Base-by-base conservation (phyloP, 257 asterid genomes). In the Salvia miltiorrhiza region DNA sequence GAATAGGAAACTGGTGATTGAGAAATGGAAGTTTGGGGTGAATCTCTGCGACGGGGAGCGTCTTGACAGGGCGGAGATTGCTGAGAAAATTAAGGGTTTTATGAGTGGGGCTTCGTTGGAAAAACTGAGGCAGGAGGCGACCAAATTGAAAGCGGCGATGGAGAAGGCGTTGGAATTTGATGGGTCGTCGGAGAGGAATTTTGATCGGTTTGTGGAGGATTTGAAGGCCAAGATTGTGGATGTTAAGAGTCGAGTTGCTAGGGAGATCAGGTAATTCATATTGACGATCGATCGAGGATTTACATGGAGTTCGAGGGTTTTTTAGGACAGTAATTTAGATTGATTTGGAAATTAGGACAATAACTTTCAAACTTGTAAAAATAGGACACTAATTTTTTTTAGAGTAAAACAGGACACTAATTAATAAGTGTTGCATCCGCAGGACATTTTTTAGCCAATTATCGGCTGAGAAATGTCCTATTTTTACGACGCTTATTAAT, bases 1-100 rank as follows among this genome's bases (percentile, higher is more conserved):
- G 7, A 83, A 86, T 23, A 32, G 85, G 66, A 86, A 83, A 39
- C 30, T 81, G 19, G 80, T 81, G 48, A 82, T 79, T 8, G 85
- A 86, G 19, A 85, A 81, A 45, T 86, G 84, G 91, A 79, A 73
- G 69, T 58, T 77, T 63, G 87, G 88, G 45, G 40, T 81, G 48
- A 78, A 77, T 83, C 82, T 86, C 6, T 77, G 88, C 70, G 87
- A 81, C 33, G 80, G 73, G 2, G 17, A 13, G 32, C 41, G 45
- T 4, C 65, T 81, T 3, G 59, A 44, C 19, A 76, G 77, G 63
- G 70, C 55, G 1, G 78, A 75, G 37, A 79, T 83, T 50, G 55
- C 33, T 24, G 26, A 26, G 1, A 71, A 71, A 17, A 49, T 62
- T 3, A 62, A 48, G 43, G 7, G 11, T 54, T 30, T 82, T 24